phyloP scores from a whole-genome alignment of 306 rosid species.

The Erythrophleum fordii region DNA sequence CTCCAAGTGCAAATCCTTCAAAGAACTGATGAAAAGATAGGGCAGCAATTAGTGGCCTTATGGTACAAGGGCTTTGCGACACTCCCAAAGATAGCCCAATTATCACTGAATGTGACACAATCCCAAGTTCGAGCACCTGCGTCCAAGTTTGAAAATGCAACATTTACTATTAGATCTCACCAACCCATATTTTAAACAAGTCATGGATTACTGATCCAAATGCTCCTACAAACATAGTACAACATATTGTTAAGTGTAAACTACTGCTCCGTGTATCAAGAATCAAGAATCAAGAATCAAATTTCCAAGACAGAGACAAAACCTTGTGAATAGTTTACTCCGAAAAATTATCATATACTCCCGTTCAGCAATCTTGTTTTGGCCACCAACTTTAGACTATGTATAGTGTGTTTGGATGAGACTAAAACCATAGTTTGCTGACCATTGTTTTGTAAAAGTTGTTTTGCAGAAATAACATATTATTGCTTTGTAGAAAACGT shows the following conservation, averaged over 20 bases:
- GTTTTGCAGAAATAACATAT: no score
- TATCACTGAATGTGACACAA: constrained; percentile 94
- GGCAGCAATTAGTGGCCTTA: constrained; percentile 87
- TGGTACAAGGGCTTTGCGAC: constrained; percentile 89
- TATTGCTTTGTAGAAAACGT: no score
- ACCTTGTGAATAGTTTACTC: background rate
- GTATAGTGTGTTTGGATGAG: no score
- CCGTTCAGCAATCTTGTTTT: background rate
- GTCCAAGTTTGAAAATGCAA: background rate
- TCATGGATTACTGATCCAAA: background rate
- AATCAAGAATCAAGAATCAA: no score
- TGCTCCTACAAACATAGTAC: background rate
- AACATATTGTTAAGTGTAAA: background rate
- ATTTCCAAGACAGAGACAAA: background rate
- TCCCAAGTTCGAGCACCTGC: constrained; percentile 95
- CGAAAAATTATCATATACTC: no score
- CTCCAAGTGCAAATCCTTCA: constrained; percentile 99
- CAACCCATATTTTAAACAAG: background rate
- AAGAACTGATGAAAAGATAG: constrained; percentile 94
- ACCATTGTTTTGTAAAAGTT: no score
- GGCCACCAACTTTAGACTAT: background rate
- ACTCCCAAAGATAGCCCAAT: constrained; percentile 90
- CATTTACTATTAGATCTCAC: background rate
- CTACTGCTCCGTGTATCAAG: background rate
- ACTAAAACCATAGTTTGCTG: no score